Evolutionary conservation across 2,329 filamentous ascomycete species (phyloP).

Genomic region (Phaeophleospora eucalypticola): DNA sequence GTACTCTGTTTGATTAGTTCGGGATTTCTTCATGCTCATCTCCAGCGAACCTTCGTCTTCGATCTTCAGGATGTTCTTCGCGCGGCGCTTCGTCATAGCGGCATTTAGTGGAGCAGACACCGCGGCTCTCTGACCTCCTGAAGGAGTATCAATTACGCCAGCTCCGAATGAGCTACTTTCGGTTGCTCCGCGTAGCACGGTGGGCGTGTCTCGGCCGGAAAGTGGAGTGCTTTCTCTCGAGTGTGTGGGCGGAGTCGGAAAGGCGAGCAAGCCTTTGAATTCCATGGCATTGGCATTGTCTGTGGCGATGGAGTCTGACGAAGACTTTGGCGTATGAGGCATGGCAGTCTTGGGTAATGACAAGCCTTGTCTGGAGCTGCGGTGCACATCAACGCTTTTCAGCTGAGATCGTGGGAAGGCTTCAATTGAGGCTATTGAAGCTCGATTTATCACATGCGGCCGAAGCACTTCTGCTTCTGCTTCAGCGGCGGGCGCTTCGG

Average conservation of each 20-base stretch:
- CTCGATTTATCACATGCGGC: constrained; percentile 25
- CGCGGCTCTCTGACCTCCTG: neutral
- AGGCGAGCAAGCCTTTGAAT: constrained; percentile 12
- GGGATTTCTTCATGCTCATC: neutral
- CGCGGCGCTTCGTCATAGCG: constrained; percentile 40
- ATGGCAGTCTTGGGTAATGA: constrained; percentile 14
- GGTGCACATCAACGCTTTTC: constrained; percentile 29
- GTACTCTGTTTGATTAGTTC: constrained; percentile 7
- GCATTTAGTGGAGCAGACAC: constrained; percentile 40
- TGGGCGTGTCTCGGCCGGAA: neutral
- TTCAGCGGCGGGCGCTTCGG: neutral
- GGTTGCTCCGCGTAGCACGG: neutral
- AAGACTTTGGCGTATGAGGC: constrained; percentile 10
- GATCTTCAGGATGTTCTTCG: constrained; percentile 5
- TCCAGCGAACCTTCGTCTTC: constrained; percentile 7
- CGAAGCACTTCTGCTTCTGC: constrained; percentile 2
- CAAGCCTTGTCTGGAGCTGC: constrained; percentile 16
- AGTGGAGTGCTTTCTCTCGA: neutral
- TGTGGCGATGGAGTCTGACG: neutral
- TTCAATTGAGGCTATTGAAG: constrained; percentile 34
- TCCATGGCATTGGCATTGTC: constrained; percentile 6
- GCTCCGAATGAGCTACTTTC: constrained; percentile 3
- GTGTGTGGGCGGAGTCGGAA: constrained; percentile 12
- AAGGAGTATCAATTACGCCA: constrained; percentile 7
- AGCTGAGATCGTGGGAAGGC: constrained; percentile 29